Conservation (phyloP, 768 basidiomycete genomes). For the Suillus brevipes region DNA sequence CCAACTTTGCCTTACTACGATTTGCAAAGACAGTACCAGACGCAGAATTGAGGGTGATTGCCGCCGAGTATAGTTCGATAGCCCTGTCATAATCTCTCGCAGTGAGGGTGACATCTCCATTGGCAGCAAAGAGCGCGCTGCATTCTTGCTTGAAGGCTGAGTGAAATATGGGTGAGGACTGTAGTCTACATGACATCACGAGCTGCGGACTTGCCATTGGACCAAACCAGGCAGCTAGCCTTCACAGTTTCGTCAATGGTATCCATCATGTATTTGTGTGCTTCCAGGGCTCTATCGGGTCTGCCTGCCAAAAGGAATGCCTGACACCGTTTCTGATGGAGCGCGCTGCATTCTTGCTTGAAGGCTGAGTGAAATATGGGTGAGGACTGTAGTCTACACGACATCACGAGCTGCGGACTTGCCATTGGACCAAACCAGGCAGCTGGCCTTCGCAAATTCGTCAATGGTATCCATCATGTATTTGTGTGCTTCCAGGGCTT, state of each 20-base stretch:
- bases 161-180: neutral
- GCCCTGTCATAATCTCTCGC: too few species aligned
- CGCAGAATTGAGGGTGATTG: too few species aligned
- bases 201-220: neutral
- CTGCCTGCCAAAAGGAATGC: neutral
- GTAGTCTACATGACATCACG: neutral
- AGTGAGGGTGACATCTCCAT: too few species aligned
- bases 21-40: too few species aligned
- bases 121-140: neutral
- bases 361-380: neutral
- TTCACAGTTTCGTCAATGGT: neutral
- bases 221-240: neutral
- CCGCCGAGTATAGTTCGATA: too few species aligned
- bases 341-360: neutral
- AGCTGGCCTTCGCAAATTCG: neutral
- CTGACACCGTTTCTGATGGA: neutral
- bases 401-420: neutral
- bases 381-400: neutral
- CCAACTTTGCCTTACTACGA: too few species aligned
- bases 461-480: neutral
- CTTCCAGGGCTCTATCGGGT: neutral
- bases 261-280: neutral
- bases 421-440: neutral
- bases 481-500: neutral
- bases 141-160: neutral